Conservation (phyloP, 139 green algal species). For the Chlorella sp. region DNA sequence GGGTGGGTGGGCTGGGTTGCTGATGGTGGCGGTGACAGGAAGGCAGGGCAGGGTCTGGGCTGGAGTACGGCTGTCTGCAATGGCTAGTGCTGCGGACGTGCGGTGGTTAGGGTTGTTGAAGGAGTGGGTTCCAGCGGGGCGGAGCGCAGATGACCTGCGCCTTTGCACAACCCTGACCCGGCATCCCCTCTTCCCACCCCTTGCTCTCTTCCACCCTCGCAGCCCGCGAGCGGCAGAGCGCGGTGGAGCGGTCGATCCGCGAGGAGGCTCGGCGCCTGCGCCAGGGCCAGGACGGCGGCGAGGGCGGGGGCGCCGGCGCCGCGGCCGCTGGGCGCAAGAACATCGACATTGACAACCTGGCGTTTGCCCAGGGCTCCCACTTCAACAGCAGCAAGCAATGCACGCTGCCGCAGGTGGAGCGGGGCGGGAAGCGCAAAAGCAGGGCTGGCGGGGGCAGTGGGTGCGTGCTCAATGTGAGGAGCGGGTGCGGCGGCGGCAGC, state of each 20-base stretch:
- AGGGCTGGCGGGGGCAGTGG: background rate
- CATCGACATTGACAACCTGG: constrained; percentile 90
- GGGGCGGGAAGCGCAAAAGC: background rate
- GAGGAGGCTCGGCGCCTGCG: constrained; percentile 91
- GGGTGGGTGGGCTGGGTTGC: background rate
- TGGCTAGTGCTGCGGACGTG: too few species aligned
- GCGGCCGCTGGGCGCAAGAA: constrained; percentile 65
- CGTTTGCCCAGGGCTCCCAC: constrained; percentile 82
- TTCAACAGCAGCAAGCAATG: constrained; percentile 93
- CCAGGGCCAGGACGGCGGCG: constrained; percentile 45
- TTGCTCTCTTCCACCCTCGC: background rate
- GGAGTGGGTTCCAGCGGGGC: background rate
- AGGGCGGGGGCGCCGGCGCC: constrained; percentile 12
- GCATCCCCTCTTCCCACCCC: background rate
- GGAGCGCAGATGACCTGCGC: background rate
- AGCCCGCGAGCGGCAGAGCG: constrained; percentile 78
- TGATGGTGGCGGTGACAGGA: background rate
- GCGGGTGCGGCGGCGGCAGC: too few species aligned
- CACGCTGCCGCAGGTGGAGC: constrained; percentile 77
- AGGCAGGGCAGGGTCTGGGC: background rate
- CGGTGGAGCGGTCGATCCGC: constrained; percentile 89
- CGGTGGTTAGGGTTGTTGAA: too few species aligned
- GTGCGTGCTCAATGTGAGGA: too few species aligned
- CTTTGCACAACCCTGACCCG: background rate
- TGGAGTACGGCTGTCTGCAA: too few species aligned